phyloP scores from a whole-genome alignment of 306 rosid species.

The Dalbergia oliveri region DNA sequence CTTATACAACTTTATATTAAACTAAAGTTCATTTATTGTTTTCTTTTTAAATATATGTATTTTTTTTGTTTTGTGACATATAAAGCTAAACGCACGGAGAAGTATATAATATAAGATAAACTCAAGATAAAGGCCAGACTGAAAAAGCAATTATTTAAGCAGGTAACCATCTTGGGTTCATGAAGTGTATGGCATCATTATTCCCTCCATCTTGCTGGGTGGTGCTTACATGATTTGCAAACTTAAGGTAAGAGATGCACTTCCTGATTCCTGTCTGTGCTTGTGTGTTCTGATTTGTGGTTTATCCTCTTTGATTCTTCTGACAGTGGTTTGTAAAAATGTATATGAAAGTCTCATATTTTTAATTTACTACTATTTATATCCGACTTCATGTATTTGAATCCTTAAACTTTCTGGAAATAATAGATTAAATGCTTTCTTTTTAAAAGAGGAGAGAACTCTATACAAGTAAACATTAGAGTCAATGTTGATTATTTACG shows the following conservation, averaged over 20 bases:
- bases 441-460: neutral
- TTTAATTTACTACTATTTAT: neutral
- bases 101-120: neutral
- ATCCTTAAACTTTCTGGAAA: neutral
- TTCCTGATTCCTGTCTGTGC: slow-evolving; percentile 22
- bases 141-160: neutral
- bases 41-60: no score
- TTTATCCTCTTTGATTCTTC: slow-evolving; percentile 24
- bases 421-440: neutral
- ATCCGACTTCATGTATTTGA: slow-evolving; percentile 5
- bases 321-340: slow-evolving; percentile 10
- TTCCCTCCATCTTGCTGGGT: neutral
- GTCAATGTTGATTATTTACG: neutral
- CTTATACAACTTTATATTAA: no score
- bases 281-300: slow-evolving; percentile 28
- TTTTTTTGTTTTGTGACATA: no score
- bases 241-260: slow-evolving; percentile 44
- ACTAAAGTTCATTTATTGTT: no score
- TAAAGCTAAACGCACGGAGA: no score
- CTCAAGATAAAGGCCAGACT: neutral
- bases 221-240: slow-evolving; percentile 26
- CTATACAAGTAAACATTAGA: slow-evolving; percentile 9
- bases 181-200: neutral
- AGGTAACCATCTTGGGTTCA: neutral
- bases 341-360: neutral